Conservation (phyloP, 1,284 basidiomycete species). For the Cystobasidiaceae sp. region DNA sequence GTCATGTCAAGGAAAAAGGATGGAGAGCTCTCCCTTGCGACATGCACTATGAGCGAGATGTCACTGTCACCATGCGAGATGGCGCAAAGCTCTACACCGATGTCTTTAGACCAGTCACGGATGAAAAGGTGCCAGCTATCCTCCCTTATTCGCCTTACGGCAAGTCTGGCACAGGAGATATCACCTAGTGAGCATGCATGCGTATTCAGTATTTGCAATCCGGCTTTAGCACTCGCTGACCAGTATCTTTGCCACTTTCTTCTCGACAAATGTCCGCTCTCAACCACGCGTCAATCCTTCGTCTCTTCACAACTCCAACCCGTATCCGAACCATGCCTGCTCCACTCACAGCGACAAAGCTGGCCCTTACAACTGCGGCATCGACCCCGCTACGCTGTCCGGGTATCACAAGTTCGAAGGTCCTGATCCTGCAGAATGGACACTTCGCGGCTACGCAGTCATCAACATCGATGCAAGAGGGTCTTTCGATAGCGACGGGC, state of each 20-base stretch:
- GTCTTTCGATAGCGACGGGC: conserved; percentile 33
- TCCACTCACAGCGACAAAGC: conserved; percentile 13
- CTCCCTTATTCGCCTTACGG: conserved; percentile 41
- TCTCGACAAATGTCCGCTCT: not conserved
- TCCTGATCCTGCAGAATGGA: conserved; percentile 47
- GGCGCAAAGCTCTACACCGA: conserved; percentile 39
- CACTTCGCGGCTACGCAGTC: conserved; percentile 40
- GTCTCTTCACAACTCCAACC: not conserved
- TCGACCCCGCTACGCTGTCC: conserved; percentile 29
- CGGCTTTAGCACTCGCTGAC: too few relatives aligned
- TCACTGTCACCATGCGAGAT: conserved; percentile 39
- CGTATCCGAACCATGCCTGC: not conserved
- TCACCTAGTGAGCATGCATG: conserved; percentile 8
- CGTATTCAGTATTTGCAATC: too few relatives aligned
- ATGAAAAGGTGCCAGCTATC: conserved; percentile 36
- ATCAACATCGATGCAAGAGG: conserved; percentile 37
- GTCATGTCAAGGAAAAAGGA: conserved; percentile 1
- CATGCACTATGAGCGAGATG: conserved; percentile 35
- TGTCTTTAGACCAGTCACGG: conserved; percentile 38
- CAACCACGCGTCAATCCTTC: not conserved
- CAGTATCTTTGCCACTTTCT: too few relatives aligned
- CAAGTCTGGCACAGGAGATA: conserved; percentile 18
- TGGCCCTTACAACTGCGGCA: conserved; percentile 29
- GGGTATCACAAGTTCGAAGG: conserved; percentile 42
- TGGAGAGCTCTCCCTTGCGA: conserved; percentile 29